Conservation (phyloP, 257 asterid genomes). For the Euphrasia confusa region DNA sequence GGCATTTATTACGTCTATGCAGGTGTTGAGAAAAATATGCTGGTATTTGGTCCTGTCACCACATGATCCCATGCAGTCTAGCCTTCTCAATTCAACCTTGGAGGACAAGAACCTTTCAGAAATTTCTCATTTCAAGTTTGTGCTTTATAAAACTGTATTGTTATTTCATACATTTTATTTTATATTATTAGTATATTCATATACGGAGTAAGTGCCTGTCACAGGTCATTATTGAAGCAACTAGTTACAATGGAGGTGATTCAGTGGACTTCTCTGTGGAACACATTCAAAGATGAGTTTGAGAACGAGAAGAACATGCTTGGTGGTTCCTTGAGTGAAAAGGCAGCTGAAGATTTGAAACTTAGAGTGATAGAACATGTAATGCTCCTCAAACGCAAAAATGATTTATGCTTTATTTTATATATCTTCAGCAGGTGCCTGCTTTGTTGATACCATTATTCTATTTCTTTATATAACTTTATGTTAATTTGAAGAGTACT, state of each 20-base stretch:
- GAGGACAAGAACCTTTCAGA: slow-evolving; percentile 95
- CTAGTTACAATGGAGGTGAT: slow-evolving; percentile 93
- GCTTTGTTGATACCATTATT: slow-evolving; percentile 4
- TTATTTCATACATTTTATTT: slow-evolving; percentile 8
- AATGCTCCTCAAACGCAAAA: slow-evolving; percentile 25
- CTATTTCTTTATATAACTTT: background rate
- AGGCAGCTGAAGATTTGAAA: slow-evolving; percentile 85
- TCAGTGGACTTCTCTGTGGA: slow-evolving; percentile 85
- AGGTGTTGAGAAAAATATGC: slow-evolving; percentile 96
- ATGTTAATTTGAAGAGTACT: background rate
- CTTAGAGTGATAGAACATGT: slow-evolving; percentile 94
- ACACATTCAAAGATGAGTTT: slow-evolving; percentile 79
- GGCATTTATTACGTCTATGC: slow-evolving; percentile 10
- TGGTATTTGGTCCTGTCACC: slow-evolving; percentile 93
- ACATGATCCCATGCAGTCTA: slow-evolving; percentile 93
- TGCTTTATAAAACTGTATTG: background rate
- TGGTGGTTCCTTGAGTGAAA: slow-evolving; percentile 85
- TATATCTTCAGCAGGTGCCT: background rate
- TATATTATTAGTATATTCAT: background rate
- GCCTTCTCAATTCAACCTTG: slow-evolving; percentile 87
- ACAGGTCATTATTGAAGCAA: slow-evolving; percentile 73
- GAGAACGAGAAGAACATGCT: slow-evolving; percentile 81
- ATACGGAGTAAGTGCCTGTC: slow-evolving; percentile 8
- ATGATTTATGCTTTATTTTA: slow-evolving; percentile 5
- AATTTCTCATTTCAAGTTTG: slow-evolving; percentile 81